A percentile compares a stretch with the other conserved stretches of the same genome.
Evolutionary conservation across 2,329 filamentous ascomycete species (phyloP).

Genomic region (Catunica adiposa): DNA sequence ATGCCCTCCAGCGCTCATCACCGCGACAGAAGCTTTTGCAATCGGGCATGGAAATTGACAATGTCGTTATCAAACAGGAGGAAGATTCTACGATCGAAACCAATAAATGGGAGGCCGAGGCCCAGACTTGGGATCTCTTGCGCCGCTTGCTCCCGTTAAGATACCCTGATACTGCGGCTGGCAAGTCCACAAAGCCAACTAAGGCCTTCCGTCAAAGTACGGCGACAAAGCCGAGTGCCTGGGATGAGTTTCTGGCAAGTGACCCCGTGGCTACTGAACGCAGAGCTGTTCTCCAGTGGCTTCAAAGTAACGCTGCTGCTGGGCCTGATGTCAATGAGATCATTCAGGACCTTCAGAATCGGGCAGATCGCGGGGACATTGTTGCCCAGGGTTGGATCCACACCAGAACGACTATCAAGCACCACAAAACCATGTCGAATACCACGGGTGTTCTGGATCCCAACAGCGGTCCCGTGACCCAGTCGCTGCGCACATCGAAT

Average conservation of each 20-base stretch:
- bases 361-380: slow-evolving; percentile 62
- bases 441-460: slow-evolving; percentile 50
- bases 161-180: slow-evolving; percentile 27
- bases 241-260: slow-evolving; percentile 54
- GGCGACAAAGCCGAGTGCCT: slow-evolving; percentile 11
- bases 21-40: slow-evolving; percentile 20
- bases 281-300: slow-evolving; percentile 66
- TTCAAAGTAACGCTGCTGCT: slow-evolving; percentile 57
- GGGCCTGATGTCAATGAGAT: slow-evolving; percentile 59
- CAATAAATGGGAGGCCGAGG: slow-evolving; percentile 57
- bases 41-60: slow-evolving; percentile 36
- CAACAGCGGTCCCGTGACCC: slow-evolving; percentile 37
- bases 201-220: slow-evolving; percentile 6
- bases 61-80: slow-evolving; percentile 24
- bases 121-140: slow-evolving; percentile 80
- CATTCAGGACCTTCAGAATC: slow-evolving; percentile 57
- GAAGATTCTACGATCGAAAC: slow-evolving; percentile 17
- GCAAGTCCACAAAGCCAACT: slow-evolving; percentile 9
- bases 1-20: slow-evolving; percentile 31
- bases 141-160: slow-evolving; percentile 56
- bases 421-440: slow-evolving; percentile 58
- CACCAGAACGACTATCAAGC: slow-evolving; percentile 78
- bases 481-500: slow-evolving; percentile 40
- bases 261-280: slow-evolving; percentile 64
- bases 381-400: slow-evolving; percentile 85